Evolutionary conservation across 306 rosid species (phyloP).

Genomic region (Pueraria montana): DNA sequence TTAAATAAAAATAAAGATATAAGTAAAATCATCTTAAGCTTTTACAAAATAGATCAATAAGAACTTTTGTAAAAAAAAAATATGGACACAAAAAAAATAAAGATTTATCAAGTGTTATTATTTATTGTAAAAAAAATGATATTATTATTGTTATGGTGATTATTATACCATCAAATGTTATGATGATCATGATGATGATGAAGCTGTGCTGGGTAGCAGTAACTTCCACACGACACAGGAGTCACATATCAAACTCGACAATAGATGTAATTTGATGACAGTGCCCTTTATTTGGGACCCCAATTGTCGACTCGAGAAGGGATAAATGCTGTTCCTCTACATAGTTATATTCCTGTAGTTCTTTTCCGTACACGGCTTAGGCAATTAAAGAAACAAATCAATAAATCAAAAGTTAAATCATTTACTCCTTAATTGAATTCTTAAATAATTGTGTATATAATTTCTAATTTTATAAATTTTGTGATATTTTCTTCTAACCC

Average conservation of each 20-base stretch:
- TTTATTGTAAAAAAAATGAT: background rate
- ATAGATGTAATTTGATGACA: constrained; percentile 33
- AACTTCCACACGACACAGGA: constrained; percentile 23
- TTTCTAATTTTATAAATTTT: background rate
- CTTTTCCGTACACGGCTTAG: constrained; percentile 11
- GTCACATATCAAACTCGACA: constrained; percentile 29
- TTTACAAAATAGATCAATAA: background rate
- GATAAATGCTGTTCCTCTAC: constrained; percentile 7
- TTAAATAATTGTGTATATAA: background rate
- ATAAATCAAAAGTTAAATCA: background rate
- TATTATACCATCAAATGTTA: background rate
- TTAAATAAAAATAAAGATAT: background rate
- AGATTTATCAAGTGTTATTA: background rate
- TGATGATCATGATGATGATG: background rate
- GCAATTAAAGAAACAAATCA: background rate
- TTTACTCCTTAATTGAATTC: background rate
- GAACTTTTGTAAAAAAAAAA: background rate
- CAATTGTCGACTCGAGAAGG: background rate
- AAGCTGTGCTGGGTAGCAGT: constrained; percentile 3
- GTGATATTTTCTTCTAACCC: background rate
- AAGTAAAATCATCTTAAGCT: background rate
- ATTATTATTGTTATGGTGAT: background rate
- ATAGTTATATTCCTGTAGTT: constrained; percentile 20
- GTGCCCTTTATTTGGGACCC: constrained; percentile 47
- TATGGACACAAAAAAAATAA: background rate